Percentiles rank a stretch among this genome's conserved stretches.
phyloP scores from a whole-genome alignment of 75 land plant species.

The Pinus tabuliformis region DNA sequence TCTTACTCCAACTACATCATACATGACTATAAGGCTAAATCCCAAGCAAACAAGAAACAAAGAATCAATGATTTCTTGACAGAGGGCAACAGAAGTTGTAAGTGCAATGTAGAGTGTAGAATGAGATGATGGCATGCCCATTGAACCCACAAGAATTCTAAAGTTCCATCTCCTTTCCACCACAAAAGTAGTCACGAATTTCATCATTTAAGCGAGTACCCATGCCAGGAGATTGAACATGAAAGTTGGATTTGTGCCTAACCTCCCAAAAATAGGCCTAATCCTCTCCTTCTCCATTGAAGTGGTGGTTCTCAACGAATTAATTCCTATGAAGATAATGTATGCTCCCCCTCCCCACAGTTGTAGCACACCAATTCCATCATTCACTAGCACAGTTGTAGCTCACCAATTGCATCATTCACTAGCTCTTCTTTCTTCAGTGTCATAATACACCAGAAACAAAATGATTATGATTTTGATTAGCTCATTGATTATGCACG shows the following conservation, averaged over 20 bases:
- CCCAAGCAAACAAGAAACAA: conserved; percentile 92
- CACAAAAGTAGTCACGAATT: conserved; percentile 68
- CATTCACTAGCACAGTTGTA: too few species aligned
- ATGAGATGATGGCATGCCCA: conserved; percentile 98
- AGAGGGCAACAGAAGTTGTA: conserved; percentile 85
- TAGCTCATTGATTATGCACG: too few species aligned
- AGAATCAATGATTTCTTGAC: conserved; percentile 80
- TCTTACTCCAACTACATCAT: conserved; percentile 91
- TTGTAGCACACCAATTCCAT: not conserved
- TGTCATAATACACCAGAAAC: too few species aligned
- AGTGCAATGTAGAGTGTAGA: conserved; percentile 82
- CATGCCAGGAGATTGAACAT: conserved; percentile 85
- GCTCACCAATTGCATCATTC: not conserved
- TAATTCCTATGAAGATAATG: conserved; percentile 36
- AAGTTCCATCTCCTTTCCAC: conserved; percentile 83
- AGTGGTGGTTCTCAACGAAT: conserved; percentile 65
- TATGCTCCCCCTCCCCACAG: conserved; percentile 23
- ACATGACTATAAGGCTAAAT: conserved; percentile 94
- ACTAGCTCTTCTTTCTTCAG: not conserved
- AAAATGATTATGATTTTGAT: too few species aligned
- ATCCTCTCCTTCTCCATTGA: conserved; percentile 55
- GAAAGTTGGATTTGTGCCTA: conserved; percentile 84
- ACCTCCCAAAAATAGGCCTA: conserved; percentile 63
- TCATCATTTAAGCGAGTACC: conserved; percentile 68
- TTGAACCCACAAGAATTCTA: conserved; percentile 66